phyloP scores from a whole-genome alignment of 495 filamentous ascomycete genomes.

The Hypoxylon rickii region DNA sequence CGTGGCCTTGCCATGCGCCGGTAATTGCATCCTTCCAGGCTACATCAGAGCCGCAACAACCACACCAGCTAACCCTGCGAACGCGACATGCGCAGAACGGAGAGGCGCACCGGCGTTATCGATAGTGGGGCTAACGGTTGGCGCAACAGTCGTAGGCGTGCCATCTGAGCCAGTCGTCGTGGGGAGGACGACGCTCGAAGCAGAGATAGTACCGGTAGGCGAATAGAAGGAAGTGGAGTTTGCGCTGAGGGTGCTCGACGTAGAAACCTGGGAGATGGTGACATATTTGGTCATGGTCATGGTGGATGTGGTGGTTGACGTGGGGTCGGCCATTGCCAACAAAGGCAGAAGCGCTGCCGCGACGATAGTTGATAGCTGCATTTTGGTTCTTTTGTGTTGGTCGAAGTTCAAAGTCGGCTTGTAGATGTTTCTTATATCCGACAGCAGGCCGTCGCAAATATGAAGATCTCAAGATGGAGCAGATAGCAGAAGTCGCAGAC shows the following conservation, averaged over 20 bases:
- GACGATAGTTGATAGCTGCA: slow-evolving; percentile 44
- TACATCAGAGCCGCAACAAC: slow-evolving; percentile 54
- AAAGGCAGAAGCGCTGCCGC: slow-evolving; percentile 50
- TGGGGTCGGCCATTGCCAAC: slow-evolving; percentile 44
- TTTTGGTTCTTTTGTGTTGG: slow-evolving; percentile 28
- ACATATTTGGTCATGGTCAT: slow-evolving; percentile 58
- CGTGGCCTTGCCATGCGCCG: slow-evolving; percentile 17
- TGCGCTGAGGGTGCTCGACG: slow-evolving; percentile 26
- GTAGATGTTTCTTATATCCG: slow-evolving; percentile 7
- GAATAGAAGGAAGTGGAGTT: slow-evolving; percentile 32
- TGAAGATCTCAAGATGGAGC: too few relatives aligned
- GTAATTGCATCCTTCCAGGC: neutral
- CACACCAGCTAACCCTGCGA: slow-evolving; percentile 50
- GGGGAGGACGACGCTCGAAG: slow-evolving; percentile 25
- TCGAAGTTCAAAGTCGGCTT: neutral
- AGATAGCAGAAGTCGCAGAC: too few relatives aligned
- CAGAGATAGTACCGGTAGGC: slow-evolving; percentile 33
- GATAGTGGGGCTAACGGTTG: slow-evolving; percentile 35
- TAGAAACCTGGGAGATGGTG: slow-evolving; percentile 49
- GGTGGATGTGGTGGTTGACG: slow-evolving; percentile 53
- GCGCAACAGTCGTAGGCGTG: slow-evolving; percentile 33
- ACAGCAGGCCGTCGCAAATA: slow-evolving; percentile 14
- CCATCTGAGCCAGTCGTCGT: slow-evolving; percentile 31
- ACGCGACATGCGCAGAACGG: slow-evolving; percentile 43
- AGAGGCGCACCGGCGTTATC: slow-evolving; percentile 43